Evolutionary conservation across 2,329 filamentous ascomycete genomes (phyloP), one percentile per base, ranked within the genome.

Genomic region (Aspergillus candidus): DNA sequence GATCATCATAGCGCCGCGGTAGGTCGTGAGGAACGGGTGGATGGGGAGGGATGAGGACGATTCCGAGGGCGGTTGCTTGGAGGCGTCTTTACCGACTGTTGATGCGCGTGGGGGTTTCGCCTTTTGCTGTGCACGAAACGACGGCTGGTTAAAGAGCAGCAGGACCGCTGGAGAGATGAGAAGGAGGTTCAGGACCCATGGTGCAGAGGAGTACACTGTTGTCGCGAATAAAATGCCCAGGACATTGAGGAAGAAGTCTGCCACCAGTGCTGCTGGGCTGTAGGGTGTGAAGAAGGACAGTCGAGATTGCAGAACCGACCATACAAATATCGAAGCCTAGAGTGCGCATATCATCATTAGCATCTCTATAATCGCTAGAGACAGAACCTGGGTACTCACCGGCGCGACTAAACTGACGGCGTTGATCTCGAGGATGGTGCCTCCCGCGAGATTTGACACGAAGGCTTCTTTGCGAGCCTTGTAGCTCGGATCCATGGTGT

Each of bases 381-480:
- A 38, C 10, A 7, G 18, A 14, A 11, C 30, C 22, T 10, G 7
- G 22, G 22, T 27, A 50, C 79, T 61, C 78, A 96, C 93, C 61
- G 90, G 83, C 61, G 88, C 88, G 52, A 94, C 84, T 38, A 86
- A 78, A 38, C 87, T 88, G 55, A 97, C 86, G 57, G 80, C 78
- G 65, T 90, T 91, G 71, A 98, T 90, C 65, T 98, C 93, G 55
- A 77, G 72, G 48, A 94, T 82, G 29, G 82, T 78, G 47, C 93
- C 88, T 33, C 93, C 93, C 6, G 84, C 83, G 27, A 95, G 80
- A 65, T 89, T 87, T 43, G 91, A 95, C 60, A 98, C 93, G 66
- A 95, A 95, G 62, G 88, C 88, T 74, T 94, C 90, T 72, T 98
- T 98, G 55, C 85, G 77, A 59, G 85, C 80, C 71, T 96, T 98